Conservation (phyloP, 371 early-diverging fungal species). For the Dentiscutata heterogama region DNA sequence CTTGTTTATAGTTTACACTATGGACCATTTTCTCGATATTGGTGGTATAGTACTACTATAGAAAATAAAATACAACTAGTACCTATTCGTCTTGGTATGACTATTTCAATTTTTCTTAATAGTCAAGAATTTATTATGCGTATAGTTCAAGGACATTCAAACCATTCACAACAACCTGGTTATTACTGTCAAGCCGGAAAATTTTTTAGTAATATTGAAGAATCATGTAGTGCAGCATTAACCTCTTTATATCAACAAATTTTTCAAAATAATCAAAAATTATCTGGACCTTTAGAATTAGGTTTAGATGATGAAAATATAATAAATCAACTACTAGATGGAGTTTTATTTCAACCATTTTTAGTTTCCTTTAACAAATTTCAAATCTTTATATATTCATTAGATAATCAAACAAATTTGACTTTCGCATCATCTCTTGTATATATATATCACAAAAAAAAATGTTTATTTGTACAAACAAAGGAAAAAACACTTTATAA, state of each 20-base stretch:
- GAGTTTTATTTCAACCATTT: slow-evolving; percentile 6
- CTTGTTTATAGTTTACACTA: not conserved
- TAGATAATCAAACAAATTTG: not conserved
- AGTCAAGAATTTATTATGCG: not conserved
- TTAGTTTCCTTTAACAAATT: not conserved
- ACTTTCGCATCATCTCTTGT: not conserved
- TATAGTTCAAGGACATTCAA: not conserved
- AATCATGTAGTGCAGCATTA: not conserved
- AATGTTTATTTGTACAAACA: not conserved
- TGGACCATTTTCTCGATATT: not conserved
- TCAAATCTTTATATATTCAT: not conserved
- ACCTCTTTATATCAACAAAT: slow-evolving; percentile 8
- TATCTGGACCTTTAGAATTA: not conserved
- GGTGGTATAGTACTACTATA: not conserved
- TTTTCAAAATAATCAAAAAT: not conserved
- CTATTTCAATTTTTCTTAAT: not conserved
- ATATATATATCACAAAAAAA: not conserved
- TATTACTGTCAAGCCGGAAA: not conserved
- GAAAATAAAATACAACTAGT: not conserved
- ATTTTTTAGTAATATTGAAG: not conserved
- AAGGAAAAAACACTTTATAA: not conserved
- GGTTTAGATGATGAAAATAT: not conserved
- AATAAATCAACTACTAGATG: not conserved
- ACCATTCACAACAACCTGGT: not conserved
- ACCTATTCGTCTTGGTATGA: slow-evolving; percentile 4